A percentile compares a stretch with the other conserved stretches of the same genome.
Evolutionary conservation across 495 filamentous ascomycete genomes (phyloP).

Genomic region (Hapsidospora chrysogenum): DNA sequence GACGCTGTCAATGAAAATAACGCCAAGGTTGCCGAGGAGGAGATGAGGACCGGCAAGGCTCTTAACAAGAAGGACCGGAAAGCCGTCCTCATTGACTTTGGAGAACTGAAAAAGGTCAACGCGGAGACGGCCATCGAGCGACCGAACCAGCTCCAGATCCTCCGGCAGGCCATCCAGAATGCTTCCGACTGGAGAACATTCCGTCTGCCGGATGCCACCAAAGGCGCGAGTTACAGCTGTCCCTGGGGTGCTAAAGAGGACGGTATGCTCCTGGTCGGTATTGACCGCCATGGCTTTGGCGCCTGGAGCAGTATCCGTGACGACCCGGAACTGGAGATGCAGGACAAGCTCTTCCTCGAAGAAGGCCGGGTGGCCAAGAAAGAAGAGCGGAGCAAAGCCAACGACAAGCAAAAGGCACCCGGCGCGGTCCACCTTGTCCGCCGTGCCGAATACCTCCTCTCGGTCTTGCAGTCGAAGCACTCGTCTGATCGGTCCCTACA

Average conservation of each 20-base stretch:
- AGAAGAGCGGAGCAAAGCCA: constrained; percentile 65
- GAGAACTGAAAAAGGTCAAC: constrained; percentile 82
- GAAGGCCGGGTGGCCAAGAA: constrained; percentile 97
- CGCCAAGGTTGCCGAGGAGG: constrained; percentile 49
- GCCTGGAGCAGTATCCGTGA: constrained; percentile 88
- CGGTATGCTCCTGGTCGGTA: constrained; percentile 90
- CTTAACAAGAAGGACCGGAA: constrained; percentile 93
- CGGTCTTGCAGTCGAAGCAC: constrained; percentile 68
- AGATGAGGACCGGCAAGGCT: constrained; percentile 53
- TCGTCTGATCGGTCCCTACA: constrained; percentile 55
- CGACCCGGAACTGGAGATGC: constrained; percentile 70
- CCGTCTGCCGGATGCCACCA: constrained; percentile 78
- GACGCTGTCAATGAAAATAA: constrained; percentile 60
- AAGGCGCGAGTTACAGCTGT: constrained; percentile 70
- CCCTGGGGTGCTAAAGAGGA: constrained; percentile 87
- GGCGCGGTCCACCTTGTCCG: constrained; percentile 93
- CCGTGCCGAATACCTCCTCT: constrained; percentile 83
- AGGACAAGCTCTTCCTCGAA: constrained; percentile 90
- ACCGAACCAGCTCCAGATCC: constrained; percentile 68
- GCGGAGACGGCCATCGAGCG: constrained; percentile 86
- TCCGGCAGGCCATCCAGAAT: constrained; percentile 51
- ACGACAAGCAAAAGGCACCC: constrained; percentile 76
- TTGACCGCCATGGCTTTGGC: constrained; percentile 82
- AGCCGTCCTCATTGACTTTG: constrained; percentile 83
- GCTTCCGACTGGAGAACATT: constrained; percentile 56